Evolutionary conservation across 2,329 filamentous ascomycete genomes (phyloP).

Genomic region (Aspergillaceae sp.): DNA sequence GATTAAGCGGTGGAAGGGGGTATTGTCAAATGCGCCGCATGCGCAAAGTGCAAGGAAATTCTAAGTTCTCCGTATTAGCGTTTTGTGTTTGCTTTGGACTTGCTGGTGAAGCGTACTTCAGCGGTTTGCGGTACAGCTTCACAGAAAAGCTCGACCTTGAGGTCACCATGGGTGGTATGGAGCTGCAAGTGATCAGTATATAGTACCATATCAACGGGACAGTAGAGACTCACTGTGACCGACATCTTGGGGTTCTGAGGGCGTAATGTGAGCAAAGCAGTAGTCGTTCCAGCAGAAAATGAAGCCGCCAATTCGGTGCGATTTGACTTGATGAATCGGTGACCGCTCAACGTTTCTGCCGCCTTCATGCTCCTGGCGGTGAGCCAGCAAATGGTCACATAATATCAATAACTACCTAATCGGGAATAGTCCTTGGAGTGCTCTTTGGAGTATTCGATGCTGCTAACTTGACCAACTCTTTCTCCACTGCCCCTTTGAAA

Average conservation of each 20-base stretch:
- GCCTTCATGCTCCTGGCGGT: too few species aligned
- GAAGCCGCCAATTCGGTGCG: too few species aligned
- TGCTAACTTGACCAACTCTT: too few species aligned
- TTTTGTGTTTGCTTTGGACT: background rate
- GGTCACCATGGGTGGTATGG: slow-evolving; percentile 78
- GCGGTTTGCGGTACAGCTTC: slow-evolving; percentile 88
- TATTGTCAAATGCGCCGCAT: slow-evolving; percentile 50
- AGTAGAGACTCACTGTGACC: slow-evolving; percentile 21
- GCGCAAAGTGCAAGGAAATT: slow-evolving; percentile 61
- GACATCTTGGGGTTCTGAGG: slow-evolving; percentile 15
- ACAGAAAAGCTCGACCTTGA: slow-evolving; percentile 96
- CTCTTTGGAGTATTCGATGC: too few species aligned
- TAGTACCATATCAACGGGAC: background rate
- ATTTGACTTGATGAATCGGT: too few species aligned
- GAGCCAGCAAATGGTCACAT: too few species aligned
- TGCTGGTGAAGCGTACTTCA: slow-evolving; percentile 47
- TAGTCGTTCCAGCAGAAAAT: too few species aligned
- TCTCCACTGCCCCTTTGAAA: too few species aligned
- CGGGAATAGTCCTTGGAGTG: too few species aligned
- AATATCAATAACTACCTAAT: too few species aligned
- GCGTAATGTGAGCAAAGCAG: too few species aligned
- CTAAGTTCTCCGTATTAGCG: slow-evolving; percentile 17
- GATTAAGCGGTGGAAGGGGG: slow-evolving; percentile 56
- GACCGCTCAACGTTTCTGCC: too few species aligned
- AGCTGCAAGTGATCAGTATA: slow-evolving; percentile 37